These are phyloP conservation scores for Globisporangium cylindrosporum DNA, from an alignment of 352 stramenopile genomes.

Conservation along the genomic window DNA sequence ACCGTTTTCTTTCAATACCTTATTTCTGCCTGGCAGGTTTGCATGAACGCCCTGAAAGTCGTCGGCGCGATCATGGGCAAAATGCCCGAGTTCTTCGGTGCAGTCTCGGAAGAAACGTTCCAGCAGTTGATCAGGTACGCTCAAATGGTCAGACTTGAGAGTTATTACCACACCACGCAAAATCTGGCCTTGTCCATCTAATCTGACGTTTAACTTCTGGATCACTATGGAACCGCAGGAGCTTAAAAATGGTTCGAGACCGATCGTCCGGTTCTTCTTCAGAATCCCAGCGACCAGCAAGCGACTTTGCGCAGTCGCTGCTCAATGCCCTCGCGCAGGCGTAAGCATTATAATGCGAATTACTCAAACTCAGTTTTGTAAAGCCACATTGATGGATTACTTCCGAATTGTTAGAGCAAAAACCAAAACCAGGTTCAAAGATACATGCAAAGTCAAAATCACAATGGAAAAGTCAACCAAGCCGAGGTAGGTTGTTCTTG, in stretches of 20 bases:
- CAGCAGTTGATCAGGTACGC: slow-evolving; percentile 33
- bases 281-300: slow-evolving; percentile 21
- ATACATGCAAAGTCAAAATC: background rate
- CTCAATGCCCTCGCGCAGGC: slow-evolving; percentile 26
- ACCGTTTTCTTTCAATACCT: background rate
- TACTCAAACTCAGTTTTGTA: background rate
- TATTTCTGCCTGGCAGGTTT: slow-evolving; percentile 22
- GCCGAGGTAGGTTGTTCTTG: background rate
- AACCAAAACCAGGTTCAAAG: background rate
- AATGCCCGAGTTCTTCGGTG: slow-evolving; percentile 33
- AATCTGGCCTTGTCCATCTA: background rate
- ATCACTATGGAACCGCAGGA: slow-evolving; percentile 19
- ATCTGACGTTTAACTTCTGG: background rate
- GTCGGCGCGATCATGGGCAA: slow-evolving; percentile 54
- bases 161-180: too few relatives aligned
- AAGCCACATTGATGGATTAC: background rate
- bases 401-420: background rate
- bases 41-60: slow-evolving; percentile 58
- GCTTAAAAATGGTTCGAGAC: slow-evolving; percentile 34
- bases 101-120: slow-evolving; percentile 21
- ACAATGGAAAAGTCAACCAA: background rate
- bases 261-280: slow-evolving; percentile 7
- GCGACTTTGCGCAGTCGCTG: slow-evolving; percentile 51
- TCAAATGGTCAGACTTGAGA: background rate
- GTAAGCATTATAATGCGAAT: background rate